Percentiles rank a stretch among this genome's conserved stretches.
Evolutionary conservation across 768 basidiomycete genomes (phyloP).

Genomic region (Phlebiopsis gigantea): DNA sequence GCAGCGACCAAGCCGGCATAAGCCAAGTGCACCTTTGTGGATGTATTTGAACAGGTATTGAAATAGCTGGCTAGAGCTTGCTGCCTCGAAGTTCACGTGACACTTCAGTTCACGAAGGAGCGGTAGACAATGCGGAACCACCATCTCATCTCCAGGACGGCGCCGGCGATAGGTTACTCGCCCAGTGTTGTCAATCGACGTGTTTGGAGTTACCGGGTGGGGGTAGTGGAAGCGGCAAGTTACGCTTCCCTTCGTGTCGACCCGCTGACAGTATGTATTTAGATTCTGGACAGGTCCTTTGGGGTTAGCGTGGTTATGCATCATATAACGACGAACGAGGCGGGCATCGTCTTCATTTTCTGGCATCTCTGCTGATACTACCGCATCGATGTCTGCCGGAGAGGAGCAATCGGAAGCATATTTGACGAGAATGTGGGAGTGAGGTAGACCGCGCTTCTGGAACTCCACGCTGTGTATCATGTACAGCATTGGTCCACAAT

Average conservation of each 20-base stretch:
- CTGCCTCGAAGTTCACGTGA: constrained; percentile 34
- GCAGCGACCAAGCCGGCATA: too few species aligned
- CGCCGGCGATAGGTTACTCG: constrained; percentile 26
- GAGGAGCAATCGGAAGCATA: constrained; percentile 19
- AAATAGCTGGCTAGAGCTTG: constrained; percentile 27
- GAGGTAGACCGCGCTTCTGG: constrained; percentile 37
- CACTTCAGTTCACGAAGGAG: constrained; percentile 26
- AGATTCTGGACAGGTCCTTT: too few species aligned
- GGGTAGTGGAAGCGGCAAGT: constrained; percentile 22
- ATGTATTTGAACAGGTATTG: constrained; percentile 38
- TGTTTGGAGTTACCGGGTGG: constrained; percentile 16
- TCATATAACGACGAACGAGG: constrained; percentile 28
- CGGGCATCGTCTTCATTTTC: constrained; percentile 18
- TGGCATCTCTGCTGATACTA: constrained; percentile 33
- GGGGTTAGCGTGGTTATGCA: constrained; percentile 26
- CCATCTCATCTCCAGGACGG: constrained; percentile 19
- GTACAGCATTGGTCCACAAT: constrained; percentile 28
- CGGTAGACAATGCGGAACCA: constrained; percentile 26
- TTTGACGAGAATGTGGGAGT: constrained; percentile 36
- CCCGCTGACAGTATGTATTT: neutral
- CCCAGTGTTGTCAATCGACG: constrained; percentile 24
- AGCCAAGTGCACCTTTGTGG: constrained; percentile 28
- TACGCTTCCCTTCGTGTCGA: neutral
- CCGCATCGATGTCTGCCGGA: constrained; percentile 25
- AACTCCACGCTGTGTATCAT: constrained; percentile 34